Percentiles rank a stretch among this genome's conserved stretches.
Conservation (phyloP, 108 stramenopile genomes). For the Craspedostauros australis region DNA sequence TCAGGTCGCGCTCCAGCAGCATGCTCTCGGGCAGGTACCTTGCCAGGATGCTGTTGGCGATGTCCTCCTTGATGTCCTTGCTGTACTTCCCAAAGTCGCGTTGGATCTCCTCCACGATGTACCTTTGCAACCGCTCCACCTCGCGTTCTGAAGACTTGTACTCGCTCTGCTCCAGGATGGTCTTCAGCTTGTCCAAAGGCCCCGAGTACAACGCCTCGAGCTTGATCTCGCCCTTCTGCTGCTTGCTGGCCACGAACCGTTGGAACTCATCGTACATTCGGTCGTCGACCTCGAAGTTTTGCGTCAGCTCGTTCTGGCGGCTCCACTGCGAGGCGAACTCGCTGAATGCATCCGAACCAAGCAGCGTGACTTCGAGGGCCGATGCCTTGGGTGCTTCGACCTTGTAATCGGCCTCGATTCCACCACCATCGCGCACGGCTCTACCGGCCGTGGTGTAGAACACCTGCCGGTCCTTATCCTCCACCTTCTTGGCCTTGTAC, state of each 20-base stretch:
- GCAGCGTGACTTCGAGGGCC: constrained; percentile 79
- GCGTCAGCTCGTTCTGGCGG: constrained; percentile 54
- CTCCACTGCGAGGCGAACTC: constrained; percentile 88
- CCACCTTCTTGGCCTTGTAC: constrained; percentile 55
- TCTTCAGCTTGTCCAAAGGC: constrained; percentile 62
- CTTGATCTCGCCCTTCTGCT: constrained; percentile 64
- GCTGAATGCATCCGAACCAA: constrained; percentile 59
- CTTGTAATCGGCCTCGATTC: constrained; percentile 88
- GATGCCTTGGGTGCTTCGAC: constrained; percentile 78
- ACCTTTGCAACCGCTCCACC: constrained; percentile 55
- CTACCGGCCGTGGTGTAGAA: constrained; percentile 74
- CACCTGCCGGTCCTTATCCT: constrained; percentile 53
- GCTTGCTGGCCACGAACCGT: constrained; percentile 54
- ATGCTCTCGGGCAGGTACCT: constrained; percentile 82
- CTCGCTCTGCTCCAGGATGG: constrained; percentile 54
- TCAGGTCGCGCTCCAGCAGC: constrained; percentile 63
- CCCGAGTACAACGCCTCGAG: constrained; percentile 63
- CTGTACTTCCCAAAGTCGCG: constrained; percentile 81
- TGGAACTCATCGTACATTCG: constrained; percentile 68
- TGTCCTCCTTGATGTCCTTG: constrained; percentile 79
- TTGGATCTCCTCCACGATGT: constrained; percentile 64
- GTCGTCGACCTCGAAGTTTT: constrained; percentile 74
- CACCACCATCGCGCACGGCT: constrained; percentile 86
- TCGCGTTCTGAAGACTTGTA: constrained; percentile 59
- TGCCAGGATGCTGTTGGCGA: constrained; percentile 66